A percentile compares a stretch with the other conserved stretches of the same genome.
Evolutionary conservation across 2,329 filamentous ascomycete species (phyloP).

Genomic region (Raffaelea ambrosiae): DNA sequence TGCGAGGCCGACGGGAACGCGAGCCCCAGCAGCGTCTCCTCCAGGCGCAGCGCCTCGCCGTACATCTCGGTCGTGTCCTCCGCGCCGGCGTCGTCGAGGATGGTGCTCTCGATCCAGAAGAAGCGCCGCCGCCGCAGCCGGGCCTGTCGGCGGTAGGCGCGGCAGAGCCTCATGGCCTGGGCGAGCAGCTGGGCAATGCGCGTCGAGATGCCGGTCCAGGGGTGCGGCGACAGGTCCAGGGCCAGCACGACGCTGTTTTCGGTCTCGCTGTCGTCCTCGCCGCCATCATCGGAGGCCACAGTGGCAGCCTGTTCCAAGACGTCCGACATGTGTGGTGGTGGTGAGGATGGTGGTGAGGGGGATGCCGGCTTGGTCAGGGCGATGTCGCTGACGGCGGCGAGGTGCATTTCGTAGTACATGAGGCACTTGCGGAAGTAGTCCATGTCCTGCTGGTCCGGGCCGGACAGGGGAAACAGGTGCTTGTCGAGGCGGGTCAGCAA

Average conservation of each 20-base stretch:
- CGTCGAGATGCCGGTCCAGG: conserved; percentile 27
- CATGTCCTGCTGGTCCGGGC: conserved; percentile 17
- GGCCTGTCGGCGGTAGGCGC: conserved; percentile 19
- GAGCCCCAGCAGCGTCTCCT: conserved; percentile 23
- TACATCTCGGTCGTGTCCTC: conserved; percentile 16
- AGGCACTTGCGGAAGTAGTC: conserved; percentile 27
- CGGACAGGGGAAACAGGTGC: background rate
- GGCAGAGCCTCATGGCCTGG: conserved; percentile 22
- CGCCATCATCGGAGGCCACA: background rate
- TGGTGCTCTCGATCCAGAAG: too few relatives aligned
- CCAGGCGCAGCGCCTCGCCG: conserved; percentile 23
- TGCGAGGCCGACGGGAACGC: conserved; percentile 13
- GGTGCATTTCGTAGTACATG: conserved; percentile 27
- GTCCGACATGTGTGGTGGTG: too few relatives aligned
- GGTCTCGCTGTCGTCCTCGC: conserved; percentile 11
- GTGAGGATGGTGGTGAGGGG: too few relatives aligned
- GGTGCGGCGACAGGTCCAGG: conserved; percentile 17
- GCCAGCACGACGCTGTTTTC: background rate
- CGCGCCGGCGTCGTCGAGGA: conserved; percentile 13
- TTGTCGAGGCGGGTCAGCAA: conserved; percentile 2
- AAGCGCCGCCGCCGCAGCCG: conserved; percentile 11
- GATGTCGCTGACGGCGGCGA: conserved; percentile 24
- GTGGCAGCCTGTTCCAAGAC: background rate
- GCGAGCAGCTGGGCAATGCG: conserved; percentile 21
- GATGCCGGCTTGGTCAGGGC: too few relatives aligned